These are phyloP conservation scores for Diphasiastrum complanatum DNA, from an alignment of 83 land plant species.

Conservation along the genomic window DNA sequence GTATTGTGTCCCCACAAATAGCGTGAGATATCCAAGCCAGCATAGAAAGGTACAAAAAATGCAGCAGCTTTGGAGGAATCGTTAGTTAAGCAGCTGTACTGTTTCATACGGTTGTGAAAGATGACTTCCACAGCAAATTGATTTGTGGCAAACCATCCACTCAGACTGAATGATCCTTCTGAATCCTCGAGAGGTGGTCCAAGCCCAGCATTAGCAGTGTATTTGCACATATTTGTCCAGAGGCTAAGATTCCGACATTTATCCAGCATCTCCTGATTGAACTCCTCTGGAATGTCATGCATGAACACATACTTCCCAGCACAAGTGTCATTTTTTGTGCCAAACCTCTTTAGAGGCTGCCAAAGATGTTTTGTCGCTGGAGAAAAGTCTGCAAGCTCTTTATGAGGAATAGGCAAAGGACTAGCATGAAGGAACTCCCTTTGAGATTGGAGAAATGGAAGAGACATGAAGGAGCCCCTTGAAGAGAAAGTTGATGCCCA, in stretches of 20 bases:
- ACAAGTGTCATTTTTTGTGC: conserved; percentile 66
- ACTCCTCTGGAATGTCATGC: conserved; percentile 66
- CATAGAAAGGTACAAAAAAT: conserved; percentile 80
- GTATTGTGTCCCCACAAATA: conserved; percentile 65
- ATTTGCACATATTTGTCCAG: conserved; percentile 81
- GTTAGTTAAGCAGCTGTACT: conserved; percentile 66
- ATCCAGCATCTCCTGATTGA: conserved; percentile 67
- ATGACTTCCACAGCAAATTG: conserved; percentile 83
- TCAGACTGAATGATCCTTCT: conserved; percentile 45
- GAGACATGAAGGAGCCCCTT: no score
- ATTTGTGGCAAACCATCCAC: conserved; percentile 74
- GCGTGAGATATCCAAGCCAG: conserved; percentile 66
- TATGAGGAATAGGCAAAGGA: no score
- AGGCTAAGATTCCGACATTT: conserved; percentile 49
- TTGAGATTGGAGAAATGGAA: no score
- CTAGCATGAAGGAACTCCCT: no score
- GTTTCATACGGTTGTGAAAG: conserved; percentile 78
- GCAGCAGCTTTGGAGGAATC: conserved; percentile 74
- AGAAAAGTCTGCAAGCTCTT: no score
- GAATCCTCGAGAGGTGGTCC: conserved; percentile 68
- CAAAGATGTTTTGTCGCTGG: no score
- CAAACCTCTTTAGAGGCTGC: conserved; percentile 45
- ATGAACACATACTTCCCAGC: conserved; percentile 82
- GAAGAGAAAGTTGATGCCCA: no score
- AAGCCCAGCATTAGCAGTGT: conserved; percentile 58